Base-by-base conservation (phyloP, 23 red algal species). In the Gracilaria vermiculophylla region DNA sequence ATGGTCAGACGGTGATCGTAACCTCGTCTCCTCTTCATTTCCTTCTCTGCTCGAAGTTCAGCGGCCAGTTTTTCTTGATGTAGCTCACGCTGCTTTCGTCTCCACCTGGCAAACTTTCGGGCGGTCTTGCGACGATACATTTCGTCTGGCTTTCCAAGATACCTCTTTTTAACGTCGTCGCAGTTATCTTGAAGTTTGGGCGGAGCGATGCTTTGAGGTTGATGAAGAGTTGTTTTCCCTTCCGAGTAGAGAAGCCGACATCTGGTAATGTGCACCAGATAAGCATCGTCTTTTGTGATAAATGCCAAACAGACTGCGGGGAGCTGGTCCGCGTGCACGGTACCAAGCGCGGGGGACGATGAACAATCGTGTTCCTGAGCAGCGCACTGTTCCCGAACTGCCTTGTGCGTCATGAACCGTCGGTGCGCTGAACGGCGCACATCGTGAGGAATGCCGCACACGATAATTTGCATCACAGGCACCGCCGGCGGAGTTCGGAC, bases 71-170 rank as follows among this genome's bases (percentile, higher is more conserved):
- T 42, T 49, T 69, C 75, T 25, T 43, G 29, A 57, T 72, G 60
- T 34, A 17, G 20, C 40, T 71, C 87, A 0, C 41, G 45, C 57
- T 39, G 57, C 16, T 45, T 20, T 34, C 87, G 27, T 49, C 87
- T 66, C 73, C 75, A 91, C 47, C 25, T 36, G 14, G 87, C 75
- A 33, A 80, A 91, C 49, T 60, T 66, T 15, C 87, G 33, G 14
- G 87, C 74, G 10, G 74, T 81, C 51, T 70, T 66, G 7, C 87
- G 73, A 17, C 87, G 87, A 48, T 91, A 91, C 27, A 91, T 15
- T 45, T 91, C 87, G 65, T 91, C 87, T 19, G 87, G 87, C 47
- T 81, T 80, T 25, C 87, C 87, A 24, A 58, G 14, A 56, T 91
- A 91, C 15, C 72, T 47, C 42, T 35, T 69, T 19, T 39, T 53